Conservation (phyloP, 306 rosid genomes). For the Oemleria cerasiformis region DNA sequence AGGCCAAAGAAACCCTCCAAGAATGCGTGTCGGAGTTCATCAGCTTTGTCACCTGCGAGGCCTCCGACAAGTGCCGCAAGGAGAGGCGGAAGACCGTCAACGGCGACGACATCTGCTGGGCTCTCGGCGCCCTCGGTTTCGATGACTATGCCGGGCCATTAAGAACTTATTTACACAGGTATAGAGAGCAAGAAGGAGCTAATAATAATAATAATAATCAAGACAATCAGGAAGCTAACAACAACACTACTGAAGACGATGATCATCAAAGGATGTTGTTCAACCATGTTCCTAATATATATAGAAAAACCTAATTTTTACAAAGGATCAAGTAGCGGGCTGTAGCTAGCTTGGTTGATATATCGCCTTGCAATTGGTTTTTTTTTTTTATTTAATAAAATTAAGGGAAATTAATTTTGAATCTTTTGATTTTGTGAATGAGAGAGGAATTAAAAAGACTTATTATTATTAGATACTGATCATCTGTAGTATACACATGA, state of each 20-base stretch:
- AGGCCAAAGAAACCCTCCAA: constrained; percentile 32
- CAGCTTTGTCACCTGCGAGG: constrained; percentile 32
- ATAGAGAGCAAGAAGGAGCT: constrained; percentile 22
- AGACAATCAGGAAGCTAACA: not conserved
- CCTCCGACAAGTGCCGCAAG: constrained; percentile 27
- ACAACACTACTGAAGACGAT: constrained; percentile 11
- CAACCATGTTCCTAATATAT: not conserved
- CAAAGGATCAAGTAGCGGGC: not conserved
- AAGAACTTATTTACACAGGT: constrained; percentile 19
- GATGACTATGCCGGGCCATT: constrained; percentile 16
- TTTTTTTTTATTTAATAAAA: too few species aligned
- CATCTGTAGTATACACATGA: too few species aligned
- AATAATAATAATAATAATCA: not conserved
- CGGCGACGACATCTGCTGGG: constrained; percentile 28
- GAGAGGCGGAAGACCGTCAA: constrained; percentile 29
- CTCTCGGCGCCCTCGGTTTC: constrained; percentile 25
- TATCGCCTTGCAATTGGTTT: not conserved
- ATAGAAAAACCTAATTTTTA: not conserved
- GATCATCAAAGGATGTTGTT: constrained; percentile 5
- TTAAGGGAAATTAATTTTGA: too few species aligned
- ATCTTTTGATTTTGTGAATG: not conserved
- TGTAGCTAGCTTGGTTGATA: not conserved
- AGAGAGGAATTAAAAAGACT: not conserved
- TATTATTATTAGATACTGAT: too few species aligned
- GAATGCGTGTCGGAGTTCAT: constrained; percentile 36